Evolutionary conservation across 495 filamentous ascomycete genomes (phyloP).

Genomic region (Melanomma pulvis-pyrius): DNA sequence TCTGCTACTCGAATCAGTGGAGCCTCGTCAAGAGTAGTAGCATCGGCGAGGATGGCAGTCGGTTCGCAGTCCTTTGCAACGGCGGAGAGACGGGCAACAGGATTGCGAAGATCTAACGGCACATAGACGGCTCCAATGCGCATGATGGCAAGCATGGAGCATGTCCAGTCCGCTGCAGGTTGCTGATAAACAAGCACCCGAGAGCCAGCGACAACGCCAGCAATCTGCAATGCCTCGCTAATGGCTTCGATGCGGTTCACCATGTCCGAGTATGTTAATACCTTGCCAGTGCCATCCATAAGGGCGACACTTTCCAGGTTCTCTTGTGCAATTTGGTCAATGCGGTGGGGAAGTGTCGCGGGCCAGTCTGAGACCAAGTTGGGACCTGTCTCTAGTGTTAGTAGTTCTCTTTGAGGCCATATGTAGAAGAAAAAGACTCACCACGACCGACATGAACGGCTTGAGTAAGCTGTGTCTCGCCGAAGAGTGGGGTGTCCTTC

Average conservation of each 20-base stretch:
- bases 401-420: neutral
- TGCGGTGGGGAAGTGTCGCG: slow-evolving; percentile 44
- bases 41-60: slow-evolving; percentile 1
- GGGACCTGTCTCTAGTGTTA: slow-evolving; percentile 31
- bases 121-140: slow-evolving; percentile 55
- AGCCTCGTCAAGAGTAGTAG: slow-evolving; percentile 10
- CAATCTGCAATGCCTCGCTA: neutral
- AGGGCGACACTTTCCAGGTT: slow-evolving; percentile 18
- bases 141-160: slow-evolving; percentile 57
- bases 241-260: slow-evolving; percentile 8
- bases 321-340: slow-evolving; percentile 39
- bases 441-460: slow-evolving; percentile 5
- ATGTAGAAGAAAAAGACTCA: neutral
- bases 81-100: slow-evolving; percentile 41
- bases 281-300: slow-evolving; percentile 11
- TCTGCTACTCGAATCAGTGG: slow-evolving; percentile 13
- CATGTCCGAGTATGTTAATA: slow-evolving; percentile 2
- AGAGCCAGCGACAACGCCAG: neutral
- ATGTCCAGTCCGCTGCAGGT: slow-evolving; percentile 50
- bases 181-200: slow-evolving; percentile 39
- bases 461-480: neutral
- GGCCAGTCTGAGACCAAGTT: slow-evolving; percentile 39
- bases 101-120: slow-evolving; percentile 53
- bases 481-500: neutral
- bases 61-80: slow-evolving; percentile 32